Conservation (phyloP, 208 protist genomes). For the Crithidia fasciculata region DNA sequence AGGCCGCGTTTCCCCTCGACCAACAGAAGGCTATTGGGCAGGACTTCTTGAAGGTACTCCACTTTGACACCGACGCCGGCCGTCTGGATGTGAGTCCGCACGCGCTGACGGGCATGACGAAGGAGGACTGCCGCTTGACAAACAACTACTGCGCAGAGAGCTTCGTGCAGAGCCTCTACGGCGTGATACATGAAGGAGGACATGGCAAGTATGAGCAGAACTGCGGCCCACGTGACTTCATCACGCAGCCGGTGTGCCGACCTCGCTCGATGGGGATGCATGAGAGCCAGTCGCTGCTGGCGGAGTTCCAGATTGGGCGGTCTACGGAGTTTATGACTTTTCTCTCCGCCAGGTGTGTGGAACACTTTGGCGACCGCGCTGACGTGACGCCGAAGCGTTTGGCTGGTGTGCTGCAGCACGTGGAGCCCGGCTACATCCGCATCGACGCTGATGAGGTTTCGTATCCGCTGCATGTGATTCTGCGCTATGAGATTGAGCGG, state of each 20-base stretch:
- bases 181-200: constrained; percentile 86
- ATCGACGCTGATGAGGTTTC: constrained; percentile 89
- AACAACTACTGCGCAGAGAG: constrained; percentile 69
- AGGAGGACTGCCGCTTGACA: constrained; percentile 88
- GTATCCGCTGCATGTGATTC: constrained; percentile 91
- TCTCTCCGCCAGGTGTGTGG: constrained; percentile 43
- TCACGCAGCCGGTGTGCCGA: constrained; percentile 63
- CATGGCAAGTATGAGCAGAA: constrained; percentile 93
- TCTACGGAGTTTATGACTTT: constrained; percentile 63
- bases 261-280: constrained; percentile 83
- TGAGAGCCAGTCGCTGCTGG: constrained; percentile 92
- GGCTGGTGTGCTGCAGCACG: constrained; percentile 43
- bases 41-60: constrained; percentile 62
- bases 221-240: constrained; percentile 64
- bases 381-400: constrained; percentile 62
- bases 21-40: constrained; percentile 65
- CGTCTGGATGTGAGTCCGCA: constrained; percentile 87
- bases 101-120: constrained; percentile 84
- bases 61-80: constrained; percentile 84
- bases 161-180: constrained; percentile 62
- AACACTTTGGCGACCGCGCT: constrained; percentile 56
- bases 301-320: constrained; percentile 74
- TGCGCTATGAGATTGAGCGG: constrained; percentile 91
- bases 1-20: constrained; percentile 45
- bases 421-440: constrained; percentile 81